phyloP scores from a whole-genome alignment of 257 asterid genomes.

The Fraxinus cuspidata region DNA sequence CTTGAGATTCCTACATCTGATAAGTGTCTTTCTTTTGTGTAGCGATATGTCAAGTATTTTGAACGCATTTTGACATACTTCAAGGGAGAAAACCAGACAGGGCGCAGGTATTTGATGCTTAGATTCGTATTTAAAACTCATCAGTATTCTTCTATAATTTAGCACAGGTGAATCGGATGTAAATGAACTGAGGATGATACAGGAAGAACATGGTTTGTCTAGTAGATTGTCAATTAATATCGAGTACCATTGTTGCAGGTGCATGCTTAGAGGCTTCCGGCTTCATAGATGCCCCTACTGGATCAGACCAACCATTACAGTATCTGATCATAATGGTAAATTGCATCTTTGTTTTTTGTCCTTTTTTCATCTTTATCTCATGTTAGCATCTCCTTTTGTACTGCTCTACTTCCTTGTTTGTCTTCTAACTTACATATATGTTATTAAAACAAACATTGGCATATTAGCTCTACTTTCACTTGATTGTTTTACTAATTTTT shows the following conservation, averaged over 20 bases:
- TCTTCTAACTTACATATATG: background rate
- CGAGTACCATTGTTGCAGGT: slow-evolving; percentile 53
- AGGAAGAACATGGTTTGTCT: slow-evolving; percentile 12
- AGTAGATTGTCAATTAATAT: slow-evolving; percentile 8
- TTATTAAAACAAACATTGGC: background rate
- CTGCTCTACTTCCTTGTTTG: background rate
- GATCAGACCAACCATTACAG: slow-evolving; percentile 89
- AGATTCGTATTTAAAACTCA: background rate
- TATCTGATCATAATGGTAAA: slow-evolving; percentile 85
- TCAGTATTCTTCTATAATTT: slow-evolving; percentile 1
- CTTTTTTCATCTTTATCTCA: background rate
- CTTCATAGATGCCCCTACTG: slow-evolving; percentile 94
- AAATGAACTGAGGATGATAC: slow-evolving; percentile 18
- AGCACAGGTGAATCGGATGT: slow-evolving; percentile 4
- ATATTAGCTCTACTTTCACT: background rate
- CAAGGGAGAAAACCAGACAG: slow-evolving; percentile 98
- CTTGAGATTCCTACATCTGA: slow-evolving; percentile 8
- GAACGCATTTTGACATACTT: slow-evolving; percentile 81
- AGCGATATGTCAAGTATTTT: slow-evolving; percentile 98
- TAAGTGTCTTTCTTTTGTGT: slow-evolving; percentile 21
- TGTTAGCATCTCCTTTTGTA: background rate
- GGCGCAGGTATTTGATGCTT: slow-evolving; percentile 67
- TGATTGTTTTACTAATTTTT: background rate
- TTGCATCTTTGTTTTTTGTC: background rate
- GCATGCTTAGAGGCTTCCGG: slow-evolving; percentile 96